Evolutionary conservation across 2,329 filamentous ascomycete species (phyloP).

Genomic region (Microdochium trichocladiopsis): DNA sequence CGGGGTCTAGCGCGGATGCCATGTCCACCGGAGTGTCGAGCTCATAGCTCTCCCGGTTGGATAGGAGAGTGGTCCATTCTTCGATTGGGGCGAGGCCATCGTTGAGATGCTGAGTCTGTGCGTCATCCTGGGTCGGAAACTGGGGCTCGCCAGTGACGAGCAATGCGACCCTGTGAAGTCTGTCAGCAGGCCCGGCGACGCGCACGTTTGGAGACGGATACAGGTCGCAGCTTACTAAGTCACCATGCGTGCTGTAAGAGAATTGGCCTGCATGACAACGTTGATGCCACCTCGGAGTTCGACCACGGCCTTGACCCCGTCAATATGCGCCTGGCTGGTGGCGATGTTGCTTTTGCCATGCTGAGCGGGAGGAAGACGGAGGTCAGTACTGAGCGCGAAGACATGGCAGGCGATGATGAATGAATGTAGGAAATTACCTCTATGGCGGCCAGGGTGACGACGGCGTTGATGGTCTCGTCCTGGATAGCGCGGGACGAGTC

Average conservation of each 20-base stretch:
- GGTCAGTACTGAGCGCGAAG: too few species aligned
- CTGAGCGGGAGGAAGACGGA: constrained; percentile 19
- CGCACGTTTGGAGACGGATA: not conserved
- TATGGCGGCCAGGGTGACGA: constrained; percentile 50
- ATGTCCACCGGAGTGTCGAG: too few species aligned
- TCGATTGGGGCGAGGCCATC: constrained; percentile 39
- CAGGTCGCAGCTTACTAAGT: constrained; percentile 44
- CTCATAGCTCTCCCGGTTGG: too few species aligned
- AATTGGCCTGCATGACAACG: constrained; percentile 36
- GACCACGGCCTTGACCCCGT: constrained; percentile 41
- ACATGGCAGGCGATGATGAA: too few species aligned
- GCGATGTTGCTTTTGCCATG: constrained; percentile 44
- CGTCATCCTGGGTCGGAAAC: constrained; percentile 43
- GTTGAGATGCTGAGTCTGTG: constrained; percentile 25
- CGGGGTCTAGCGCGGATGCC: too few species aligned
- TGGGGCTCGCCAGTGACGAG: constrained; percentile 45
- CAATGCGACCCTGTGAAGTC: constrained; percentile 42
- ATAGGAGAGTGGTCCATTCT: constrained; percentile 40
- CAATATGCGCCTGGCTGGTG: constrained; percentile 37
- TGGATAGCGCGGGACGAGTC: constrained; percentile 38
- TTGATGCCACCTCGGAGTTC: constrained; percentile 42
- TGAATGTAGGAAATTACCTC: constrained; percentile 36
- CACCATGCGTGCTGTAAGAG: constrained; percentile 48
- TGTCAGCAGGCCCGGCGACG: not conserved
- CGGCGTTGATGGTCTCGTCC: constrained; percentile 48